phyloP scores from a whole-genome alignment of 441 rosid species.

The Croton setiger region DNA sequence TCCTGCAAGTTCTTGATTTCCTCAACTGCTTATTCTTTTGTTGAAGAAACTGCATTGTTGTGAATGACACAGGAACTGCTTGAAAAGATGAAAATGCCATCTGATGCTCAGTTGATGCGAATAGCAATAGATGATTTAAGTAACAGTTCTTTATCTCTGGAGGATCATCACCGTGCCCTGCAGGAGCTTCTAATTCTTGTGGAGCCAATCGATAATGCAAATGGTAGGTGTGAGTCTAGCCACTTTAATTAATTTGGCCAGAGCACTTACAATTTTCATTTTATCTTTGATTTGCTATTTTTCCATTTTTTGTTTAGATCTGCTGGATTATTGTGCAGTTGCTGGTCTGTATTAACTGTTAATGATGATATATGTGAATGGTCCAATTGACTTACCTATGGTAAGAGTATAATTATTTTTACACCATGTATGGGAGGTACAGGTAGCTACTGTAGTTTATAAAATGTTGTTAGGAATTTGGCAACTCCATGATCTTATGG shows the following conservation, averaged over 20 bases:
- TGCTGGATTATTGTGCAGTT: background rate
- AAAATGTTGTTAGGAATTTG: background rate
- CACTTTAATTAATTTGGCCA: background rate
- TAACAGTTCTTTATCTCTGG: slow-evolving; percentile 62
- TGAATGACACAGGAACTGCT: slow-evolving; percentile 51
- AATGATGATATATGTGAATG: background rate
- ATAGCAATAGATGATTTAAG: slow-evolving; percentile 68
- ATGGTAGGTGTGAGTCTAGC: slow-evolving; percentile 42
- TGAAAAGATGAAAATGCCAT: slow-evolving; percentile 75
- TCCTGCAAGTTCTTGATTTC: background rate
- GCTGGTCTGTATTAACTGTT: background rate
- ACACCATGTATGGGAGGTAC: background rate
- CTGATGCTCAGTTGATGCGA: slow-evolving; percentile 77
- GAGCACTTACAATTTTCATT: background rate
- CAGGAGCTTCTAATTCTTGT: slow-evolving; percentile 80
- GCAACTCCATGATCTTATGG: background rate
- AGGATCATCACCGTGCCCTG: slow-evolving; percentile 72
- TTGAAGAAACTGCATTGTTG: slow-evolving; percentile 6
- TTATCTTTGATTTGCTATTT: background rate
- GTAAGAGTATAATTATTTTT: background rate
- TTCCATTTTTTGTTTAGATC: background rate
- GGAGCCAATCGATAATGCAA: slow-evolving; percentile 90
- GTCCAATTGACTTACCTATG: background rate
- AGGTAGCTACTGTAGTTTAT: too few species aligned
- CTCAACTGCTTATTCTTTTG: background rate